phyloP scores from a whole-genome alignment of 768 basidiomycete genomes.

The Naematelia aurantialba region DNA sequence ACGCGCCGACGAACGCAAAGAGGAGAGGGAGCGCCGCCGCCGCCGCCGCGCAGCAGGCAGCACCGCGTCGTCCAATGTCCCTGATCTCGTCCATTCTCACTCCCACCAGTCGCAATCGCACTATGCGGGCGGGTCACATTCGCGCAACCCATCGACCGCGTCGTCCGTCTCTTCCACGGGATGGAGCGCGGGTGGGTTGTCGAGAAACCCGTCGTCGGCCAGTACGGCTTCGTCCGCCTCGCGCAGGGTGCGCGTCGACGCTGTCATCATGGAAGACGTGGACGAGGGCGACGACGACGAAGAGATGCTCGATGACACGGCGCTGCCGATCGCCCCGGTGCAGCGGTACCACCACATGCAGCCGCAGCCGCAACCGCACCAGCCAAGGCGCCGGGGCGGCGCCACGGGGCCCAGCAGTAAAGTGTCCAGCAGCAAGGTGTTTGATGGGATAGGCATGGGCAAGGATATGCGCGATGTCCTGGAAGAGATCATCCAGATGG shows the following conservation, averaged over 20 bases:
- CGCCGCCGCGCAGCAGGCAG: conserved; percentile 32
- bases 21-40: conserved; percentile 38
- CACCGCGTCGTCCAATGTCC: conserved; percentile 15
- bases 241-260: conserved; percentile 23
- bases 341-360: neutral
- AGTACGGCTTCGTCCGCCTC: conserved; percentile 19
- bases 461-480: conserved; percentile 49
- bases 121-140: conserved; percentile 41
- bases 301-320: conserved; percentile 23
- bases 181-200: conserved; percentile 21
- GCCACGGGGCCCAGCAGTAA: neutral
- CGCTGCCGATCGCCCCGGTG: conserved; percentile 7
- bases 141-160: conserved; percentile 32
- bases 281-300: conserved; percentile 29
- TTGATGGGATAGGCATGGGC: conserved; percentile 38
- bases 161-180: conserved; percentile 24
- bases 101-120: conserved; percentile 26
- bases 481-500: conserved; percentile 49
- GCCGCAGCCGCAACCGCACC: neutral
- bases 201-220: conserved; percentile 33
- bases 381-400: neutral
- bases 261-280: conserved; percentile 38
- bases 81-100: neutral
- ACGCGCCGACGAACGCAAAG: conserved; percentile 39
- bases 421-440: conserved; percentile 9